Percentiles rank a stretch among this genome's conserved stretches.
Evolutionary conservation across 352 stramenopile genomes (phyloP).

Genomic region (Phytophthora syringae): DNA sequence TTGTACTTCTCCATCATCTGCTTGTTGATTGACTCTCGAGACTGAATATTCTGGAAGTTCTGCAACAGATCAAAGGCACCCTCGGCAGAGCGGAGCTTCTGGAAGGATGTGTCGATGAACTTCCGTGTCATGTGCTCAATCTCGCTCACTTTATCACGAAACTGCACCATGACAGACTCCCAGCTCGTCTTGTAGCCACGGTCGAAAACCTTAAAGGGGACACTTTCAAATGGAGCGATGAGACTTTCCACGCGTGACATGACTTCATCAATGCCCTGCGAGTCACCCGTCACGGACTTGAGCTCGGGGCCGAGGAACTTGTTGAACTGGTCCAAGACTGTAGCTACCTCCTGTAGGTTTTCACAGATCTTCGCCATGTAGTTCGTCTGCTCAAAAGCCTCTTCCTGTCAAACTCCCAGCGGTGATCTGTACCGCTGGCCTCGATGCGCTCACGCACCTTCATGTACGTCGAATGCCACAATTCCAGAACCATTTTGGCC

Average conservation of each 20-base stretch:
- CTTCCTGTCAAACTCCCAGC: slow-evolving; percentile 97
- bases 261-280: slow-evolving; percentile 94
- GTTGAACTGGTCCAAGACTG: slow-evolving; percentile 95
- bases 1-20: slow-evolving; percentile 98
- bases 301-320: slow-evolving; percentile 96
- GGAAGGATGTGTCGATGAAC: slow-evolving; percentile 97
- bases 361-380: slow-evolving; percentile 97
- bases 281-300: slow-evolving; percentile 95
- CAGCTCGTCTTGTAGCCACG: slow-evolving; percentile 94
- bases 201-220: slow-evolving; percentile 95
- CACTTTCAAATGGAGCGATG: slow-evolving; percentile 87
- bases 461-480: slow-evolving; percentile 96
- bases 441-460: slow-evolving; percentile 95
- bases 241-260: slow-evolving; percentile 88
- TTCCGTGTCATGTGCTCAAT: slow-evolving; percentile 95
- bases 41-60: slow-evolving; percentile 97
- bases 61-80: slow-evolving; percentile 96
- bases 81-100: slow-evolving; percentile 95
- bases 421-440: slow-evolving; percentile 93
- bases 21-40: slow-evolving; percentile 95
- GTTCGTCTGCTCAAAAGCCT: slow-evolving; percentile 96
- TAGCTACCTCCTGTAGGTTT: slow-evolving; percentile 94
- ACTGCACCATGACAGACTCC: slow-evolving; percentile 95
- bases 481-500: slow-evolving; percentile 92
- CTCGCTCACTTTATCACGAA: slow-evolving; percentile 93